Conservation (phyloP, 176 grass and related monocot genomes). For the Carex pumila region DNA sequence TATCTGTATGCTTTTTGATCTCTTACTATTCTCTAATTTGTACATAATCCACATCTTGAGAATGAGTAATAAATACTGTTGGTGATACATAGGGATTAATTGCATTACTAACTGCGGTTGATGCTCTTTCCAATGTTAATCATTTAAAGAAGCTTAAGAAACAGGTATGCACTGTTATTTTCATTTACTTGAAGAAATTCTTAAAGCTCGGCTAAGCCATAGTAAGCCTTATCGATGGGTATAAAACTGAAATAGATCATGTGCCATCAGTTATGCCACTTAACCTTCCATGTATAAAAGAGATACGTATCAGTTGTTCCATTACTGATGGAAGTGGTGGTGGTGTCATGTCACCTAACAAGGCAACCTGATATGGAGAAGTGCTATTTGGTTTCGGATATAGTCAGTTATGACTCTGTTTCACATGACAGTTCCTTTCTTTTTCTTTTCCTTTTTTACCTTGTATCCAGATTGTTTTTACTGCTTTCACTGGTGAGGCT, state of each 20-base stretch:
- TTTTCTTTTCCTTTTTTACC: slow-evolving; percentile 3
- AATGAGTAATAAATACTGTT: slow-evolving; percentile 21
- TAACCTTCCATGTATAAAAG: background rate
- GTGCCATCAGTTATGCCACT: background rate
- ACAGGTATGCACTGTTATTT: slow-evolving; percentile 43
- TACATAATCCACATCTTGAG: background rate
- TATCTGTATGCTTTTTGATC: slow-evolving; percentile 58
- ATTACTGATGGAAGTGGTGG: background rate
- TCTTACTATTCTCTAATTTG: background rate
- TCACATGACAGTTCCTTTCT: slow-evolving; percentile 17
- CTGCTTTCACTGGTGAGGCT: slow-evolving; percentile 83
- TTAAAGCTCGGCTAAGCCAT: background rate
- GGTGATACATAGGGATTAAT: slow-evolving; percentile 67
- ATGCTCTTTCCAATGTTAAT: slow-evolving; percentile 77
- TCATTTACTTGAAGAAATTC: background rate
- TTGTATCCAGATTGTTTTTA: slow-evolving; percentile 60
- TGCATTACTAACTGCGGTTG: slow-evolving; percentile 92
- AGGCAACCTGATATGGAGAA: background rate
- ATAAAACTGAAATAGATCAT: background rate
- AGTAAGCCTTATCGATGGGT: background rate
- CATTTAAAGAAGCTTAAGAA: slow-evolving; percentile 73
- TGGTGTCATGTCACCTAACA: background rate
- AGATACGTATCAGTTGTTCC: background rate
- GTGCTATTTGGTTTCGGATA: background rate
- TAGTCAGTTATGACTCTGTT: background rate